Evolutionary conservation across 2,329 filamentous ascomycete species (phyloP).

Genomic region (Cladophialophora psammophila): DNA sequence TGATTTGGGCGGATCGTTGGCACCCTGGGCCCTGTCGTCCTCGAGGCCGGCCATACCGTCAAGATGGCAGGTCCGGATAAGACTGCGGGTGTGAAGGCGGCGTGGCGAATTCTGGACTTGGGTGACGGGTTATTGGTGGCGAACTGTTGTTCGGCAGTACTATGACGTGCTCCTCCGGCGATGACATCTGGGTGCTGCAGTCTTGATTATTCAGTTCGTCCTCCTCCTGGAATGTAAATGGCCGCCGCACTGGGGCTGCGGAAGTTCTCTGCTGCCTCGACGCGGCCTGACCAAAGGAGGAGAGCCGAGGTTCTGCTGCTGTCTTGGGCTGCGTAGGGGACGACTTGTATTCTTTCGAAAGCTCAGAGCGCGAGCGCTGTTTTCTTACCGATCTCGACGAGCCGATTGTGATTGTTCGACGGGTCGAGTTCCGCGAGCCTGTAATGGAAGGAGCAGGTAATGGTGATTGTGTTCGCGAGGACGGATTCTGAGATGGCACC

Average conservation of each 20-base stretch:
- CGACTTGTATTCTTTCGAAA: conserved; percentile 23
- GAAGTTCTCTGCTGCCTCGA: neutral
- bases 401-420: conserved; percentile 25
- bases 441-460: conserved; percentile 3
- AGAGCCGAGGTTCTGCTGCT: neutral
- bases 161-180: too few species aligned
- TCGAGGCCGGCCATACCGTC: neutral
- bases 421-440: conserved; percentile 16
- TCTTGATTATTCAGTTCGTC: neutral
- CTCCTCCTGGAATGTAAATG: conserved; percentile 8
- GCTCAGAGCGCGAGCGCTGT: conserved; percentile 21
- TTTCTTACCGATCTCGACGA: conserved; percentile 28
- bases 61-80: neutral
- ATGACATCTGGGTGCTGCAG: too few species aligned
- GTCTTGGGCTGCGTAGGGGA: neutral
- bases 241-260: neutral
- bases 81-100: neutral
- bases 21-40: too few species aligned
- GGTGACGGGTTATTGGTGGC: neutral
- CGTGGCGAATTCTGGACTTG: conserved; percentile 10
- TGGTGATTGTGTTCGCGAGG: conserved; percentile 1
- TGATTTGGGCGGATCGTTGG: too few species aligned
- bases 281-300: neutral
- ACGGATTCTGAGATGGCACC: conserved; percentile 12
- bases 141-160: too few species aligned